Conservation (phyloP, 352 stramenopile genomes). For the Pythium folliculosum region DNA sequence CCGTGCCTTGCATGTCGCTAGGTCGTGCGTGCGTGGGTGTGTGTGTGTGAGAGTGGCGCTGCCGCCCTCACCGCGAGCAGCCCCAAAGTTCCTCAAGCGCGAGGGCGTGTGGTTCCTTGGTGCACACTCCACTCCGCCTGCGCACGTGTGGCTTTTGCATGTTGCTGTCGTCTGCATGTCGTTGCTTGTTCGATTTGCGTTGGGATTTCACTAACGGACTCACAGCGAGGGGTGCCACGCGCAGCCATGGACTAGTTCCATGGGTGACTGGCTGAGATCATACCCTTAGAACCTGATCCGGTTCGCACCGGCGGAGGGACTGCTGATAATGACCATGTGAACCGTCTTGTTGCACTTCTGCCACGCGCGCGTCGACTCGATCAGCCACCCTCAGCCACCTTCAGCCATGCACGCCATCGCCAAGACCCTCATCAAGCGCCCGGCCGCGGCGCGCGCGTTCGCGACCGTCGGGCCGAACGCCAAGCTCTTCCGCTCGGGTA, state of each 20-base stretch:
- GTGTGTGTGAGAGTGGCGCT: neutral
- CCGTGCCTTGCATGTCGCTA: constrained; percentile 11
- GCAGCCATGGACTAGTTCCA: constrained; percentile 48
- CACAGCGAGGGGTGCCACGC: constrained; percentile 60
- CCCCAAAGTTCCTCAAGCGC: too few species aligned
- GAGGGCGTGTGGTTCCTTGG: too few species aligned
- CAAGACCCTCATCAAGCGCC: constrained; percentile 39
- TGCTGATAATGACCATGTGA: constrained; percentile 48
- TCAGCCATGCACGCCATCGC: constrained; percentile 35
- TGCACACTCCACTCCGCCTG: too few species aligned
- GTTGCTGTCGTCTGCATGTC: constrained; percentile 2
- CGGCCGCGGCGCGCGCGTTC: constrained; percentile 32
- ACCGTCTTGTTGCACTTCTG: constrained; percentile 25
- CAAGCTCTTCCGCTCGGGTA: constrained; percentile 45
- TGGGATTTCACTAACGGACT: constrained; percentile 39
- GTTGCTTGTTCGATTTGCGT: constrained; percentile 12
- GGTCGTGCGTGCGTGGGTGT: neutral
- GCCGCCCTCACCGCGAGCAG: too few species aligned
- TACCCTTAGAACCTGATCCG: constrained; percentile 73
- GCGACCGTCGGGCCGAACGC: constrained; percentile 53
- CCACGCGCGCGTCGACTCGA: constrained; percentile 4
- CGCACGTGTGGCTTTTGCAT: neutral
- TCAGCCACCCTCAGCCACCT: constrained; percentile 1
- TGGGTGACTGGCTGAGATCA: constrained; percentile 62
- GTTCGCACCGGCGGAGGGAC: constrained; percentile 65